These are phyloP conservation scores for Cryphonectria radicalis DNA, from an alignment of 2,329 filamentous ascomycete genomes.

Conservation along the genomic window DNA sequence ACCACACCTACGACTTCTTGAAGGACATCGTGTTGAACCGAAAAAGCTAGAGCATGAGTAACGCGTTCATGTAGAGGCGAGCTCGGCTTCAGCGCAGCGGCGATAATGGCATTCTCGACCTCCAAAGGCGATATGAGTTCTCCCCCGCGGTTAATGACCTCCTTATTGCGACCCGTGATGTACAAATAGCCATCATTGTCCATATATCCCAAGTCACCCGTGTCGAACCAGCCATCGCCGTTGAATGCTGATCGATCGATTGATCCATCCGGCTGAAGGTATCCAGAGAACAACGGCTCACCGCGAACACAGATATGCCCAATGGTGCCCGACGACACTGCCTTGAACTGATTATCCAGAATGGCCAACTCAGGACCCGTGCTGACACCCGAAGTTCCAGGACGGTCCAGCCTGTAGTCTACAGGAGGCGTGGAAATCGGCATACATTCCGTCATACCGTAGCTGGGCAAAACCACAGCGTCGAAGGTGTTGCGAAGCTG, in stretches of 20 bases:
- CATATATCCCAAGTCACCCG: slow-evolving; percentile 82
- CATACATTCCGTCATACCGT: slow-evolving; percentile 90
- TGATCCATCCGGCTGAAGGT: slow-evolving; percentile 74
- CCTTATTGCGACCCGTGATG: slow-evolving; percentile 92
- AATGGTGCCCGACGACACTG: slow-evolving; percentile 70
- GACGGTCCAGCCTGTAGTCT: slow-evolving; percentile 63
- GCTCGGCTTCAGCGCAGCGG: slow-evolving; percentile 19
- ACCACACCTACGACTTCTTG: slow-evolving; percentile 28
- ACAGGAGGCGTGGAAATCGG: slow-evolving; percentile 81
- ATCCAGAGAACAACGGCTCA: slow-evolving; percentile 82
- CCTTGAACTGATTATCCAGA: slow-evolving; percentile 69
- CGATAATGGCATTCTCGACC: slow-evolving; percentile 67
- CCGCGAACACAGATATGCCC: slow-evolving; percentile 84
- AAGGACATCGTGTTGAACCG: slow-evolving; percentile 24
- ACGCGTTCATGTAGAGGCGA: slow-evolving; percentile 18
- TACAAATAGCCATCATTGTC: slow-evolving; percentile 81
- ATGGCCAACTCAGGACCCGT: slow-evolving; percentile 85
- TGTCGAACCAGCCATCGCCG: slow-evolving; percentile 80
- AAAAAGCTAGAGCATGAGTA: slow-evolving; percentile 22
- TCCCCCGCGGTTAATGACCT: slow-evolving; percentile 88
- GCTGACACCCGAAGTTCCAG: slow-evolving; percentile 80
- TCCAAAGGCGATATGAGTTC: slow-evolving; percentile 91
- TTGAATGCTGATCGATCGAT: slow-evolving; percentile 79
- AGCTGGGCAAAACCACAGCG: slow-evolving; percentile 85
- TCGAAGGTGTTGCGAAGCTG: slow-evolving; percentile 76